phyloP scores from a whole-genome alignment of 129 eudicot genomes.

The Solidago caesia region DNA sequence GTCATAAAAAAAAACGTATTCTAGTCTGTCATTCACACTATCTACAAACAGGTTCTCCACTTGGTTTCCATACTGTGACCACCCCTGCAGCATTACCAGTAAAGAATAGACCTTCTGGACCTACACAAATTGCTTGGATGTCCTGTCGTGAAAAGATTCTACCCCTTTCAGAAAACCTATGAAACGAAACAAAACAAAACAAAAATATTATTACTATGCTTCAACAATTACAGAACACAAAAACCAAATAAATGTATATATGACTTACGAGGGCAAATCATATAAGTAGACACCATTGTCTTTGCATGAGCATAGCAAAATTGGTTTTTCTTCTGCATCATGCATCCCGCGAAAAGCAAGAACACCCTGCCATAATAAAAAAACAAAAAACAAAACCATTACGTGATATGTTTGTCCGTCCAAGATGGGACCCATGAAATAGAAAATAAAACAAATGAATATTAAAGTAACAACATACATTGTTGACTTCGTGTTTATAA shows the following conservation, averaged over 20 bases:
- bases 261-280: constrained; percentile 70
- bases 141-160: constrained; percentile 42
- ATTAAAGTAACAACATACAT: constrained; percentile 42
- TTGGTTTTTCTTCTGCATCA: constrained; percentile 52
- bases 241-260: not conserved
- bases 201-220: not conserved
- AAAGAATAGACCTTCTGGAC: constrained; percentile 53
- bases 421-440: not conserved
- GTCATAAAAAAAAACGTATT: too few relatives aligned
- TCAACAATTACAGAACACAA: not conserved
- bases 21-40: too few relatives aligned
- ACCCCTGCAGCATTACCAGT: constrained; percentile 59
- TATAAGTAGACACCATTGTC: constrained; percentile 55
- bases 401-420: not conserved
- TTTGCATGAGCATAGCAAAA: constrained; percentile 54
- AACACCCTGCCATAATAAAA: constrained; percentile 47
- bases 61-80: constrained; percentile 53
- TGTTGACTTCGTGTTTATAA: constrained; percentile 41
- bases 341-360: constrained; percentile 53
- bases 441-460: not conserved
- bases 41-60: not conserved
- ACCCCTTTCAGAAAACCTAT: constrained; percentile 61
- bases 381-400: not conserved
- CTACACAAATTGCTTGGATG: constrained; percentile 32
- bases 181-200: not conserved